Conservation (phyloP, 306 rosid genomes). For the Neltuma alba region DNA sequence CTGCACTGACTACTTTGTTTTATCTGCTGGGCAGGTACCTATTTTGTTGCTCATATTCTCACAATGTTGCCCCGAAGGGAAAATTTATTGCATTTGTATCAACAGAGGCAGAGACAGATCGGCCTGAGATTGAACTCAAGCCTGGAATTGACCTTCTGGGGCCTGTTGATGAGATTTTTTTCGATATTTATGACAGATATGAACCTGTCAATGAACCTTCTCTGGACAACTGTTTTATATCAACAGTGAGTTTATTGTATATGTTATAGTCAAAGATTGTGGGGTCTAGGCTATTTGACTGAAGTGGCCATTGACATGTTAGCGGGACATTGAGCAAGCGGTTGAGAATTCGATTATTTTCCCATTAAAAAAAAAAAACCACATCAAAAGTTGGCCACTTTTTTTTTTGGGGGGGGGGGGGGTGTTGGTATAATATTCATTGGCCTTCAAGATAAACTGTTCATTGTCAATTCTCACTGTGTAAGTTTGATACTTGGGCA, state of each 20-base stretch:
- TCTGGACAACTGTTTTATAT: constrained; percentile 91
- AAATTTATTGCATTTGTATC: constrained; percentile 96
- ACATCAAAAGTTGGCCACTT: not conserved
- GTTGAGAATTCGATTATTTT: not conserved
- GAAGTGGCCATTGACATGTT: not conserved
- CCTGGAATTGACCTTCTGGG: constrained; percentile 95
- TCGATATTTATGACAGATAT: constrained; percentile 82
- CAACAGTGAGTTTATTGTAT: constrained; percentile 61
- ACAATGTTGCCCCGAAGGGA: constrained; percentile 97
- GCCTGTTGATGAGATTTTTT: constrained; percentile 89
- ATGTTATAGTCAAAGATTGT: not conserved
- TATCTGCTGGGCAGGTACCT: constrained; percentile 72
- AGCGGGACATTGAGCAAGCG: not conserved
- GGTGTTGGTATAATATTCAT: not conserved
- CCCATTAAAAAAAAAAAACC: not conserved
- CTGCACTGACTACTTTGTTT: constrained; percentile 23
- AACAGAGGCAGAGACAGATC: constrained; percentile 91
- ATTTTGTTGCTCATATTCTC: constrained; percentile 94
- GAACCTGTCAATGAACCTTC: constrained; percentile 90
- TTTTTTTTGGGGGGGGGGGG: not conserved
- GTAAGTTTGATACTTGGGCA: not conserved
- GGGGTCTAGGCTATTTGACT: not conserved
- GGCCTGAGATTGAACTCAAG: constrained; percentile 83
- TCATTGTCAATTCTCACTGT: not conserved
- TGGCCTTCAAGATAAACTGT: not conserved